These are phyloP conservation scores for Xanthoconium purpureum DNA, from an alignment of 768 basidiomycete species.

Conservation along the genomic window DNA sequence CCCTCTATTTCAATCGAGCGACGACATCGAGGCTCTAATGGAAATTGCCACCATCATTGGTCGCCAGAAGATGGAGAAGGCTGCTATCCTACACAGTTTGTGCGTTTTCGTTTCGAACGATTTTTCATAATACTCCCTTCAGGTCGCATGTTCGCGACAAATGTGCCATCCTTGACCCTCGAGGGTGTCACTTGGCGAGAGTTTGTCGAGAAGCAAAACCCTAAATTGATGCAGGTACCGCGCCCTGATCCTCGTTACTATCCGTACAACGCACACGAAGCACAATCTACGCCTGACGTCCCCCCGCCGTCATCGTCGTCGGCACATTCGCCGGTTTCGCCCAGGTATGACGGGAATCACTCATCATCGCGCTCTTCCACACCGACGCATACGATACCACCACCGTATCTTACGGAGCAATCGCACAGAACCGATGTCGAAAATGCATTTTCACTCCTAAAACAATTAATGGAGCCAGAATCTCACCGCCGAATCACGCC, in stretches of 20 bases:
- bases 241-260: conserved; percentile 51
- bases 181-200: conserved; percentile 68
- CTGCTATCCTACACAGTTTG: conserved; percentile 87
- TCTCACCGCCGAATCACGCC: conserved; percentile 77
- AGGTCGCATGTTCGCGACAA: conserved; percentile 92
- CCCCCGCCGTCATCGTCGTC: conserved; percentile 38
- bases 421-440: conserved; percentile 55
- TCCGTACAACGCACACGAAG: conserved; percentile 43
- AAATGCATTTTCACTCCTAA: conserved; percentile 71
- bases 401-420: conserved; percentile 32
- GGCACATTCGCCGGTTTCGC: conserved; percentile 22
- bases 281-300: conserved; percentile 17
- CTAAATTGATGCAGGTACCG: conserved; percentile 53
- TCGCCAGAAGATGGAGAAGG: conserved; percentile 73
- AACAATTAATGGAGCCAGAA: conserved; percentile 71
- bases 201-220: conserved; percentile 78
- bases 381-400: conserved; percentile 10
- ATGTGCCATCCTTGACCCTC: conserved; percentile 72
- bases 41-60: conserved; percentile 91
- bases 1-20: conserved; percentile 89
- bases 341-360: conserved; percentile 14
- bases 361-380: conserved; percentile 23
- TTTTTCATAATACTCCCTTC: conserved; percentile 5
- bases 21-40: conserved; percentile 94
- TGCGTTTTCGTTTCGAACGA: conserved; percentile 8